Percentiles rank a stretch among this genome's conserved stretches.
phyloP scores from a whole-genome alignment of 768 basidiomycete species.

The Kwoniella newhampshirensis region DNA sequence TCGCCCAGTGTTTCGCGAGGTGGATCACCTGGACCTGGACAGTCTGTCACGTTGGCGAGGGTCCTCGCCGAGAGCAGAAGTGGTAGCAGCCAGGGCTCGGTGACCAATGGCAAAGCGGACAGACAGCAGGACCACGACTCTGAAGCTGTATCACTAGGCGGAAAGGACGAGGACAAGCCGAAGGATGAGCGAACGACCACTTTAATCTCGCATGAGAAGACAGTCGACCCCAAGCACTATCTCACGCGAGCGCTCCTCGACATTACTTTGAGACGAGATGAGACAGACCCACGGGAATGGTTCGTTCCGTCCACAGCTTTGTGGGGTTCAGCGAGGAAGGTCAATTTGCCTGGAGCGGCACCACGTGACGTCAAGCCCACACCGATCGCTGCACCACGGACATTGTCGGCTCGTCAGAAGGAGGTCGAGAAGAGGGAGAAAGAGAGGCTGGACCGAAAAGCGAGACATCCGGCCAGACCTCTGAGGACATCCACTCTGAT shows the following conservation, averaged over 20 bases:
- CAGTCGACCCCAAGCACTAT: not conserved
- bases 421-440: constrained; percentile 6
- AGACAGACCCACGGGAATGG: constrained; percentile 4
- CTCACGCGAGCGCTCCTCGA: constrained; percentile 3
- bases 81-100: no score
- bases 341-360: not conserved
- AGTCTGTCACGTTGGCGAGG: not conserved
- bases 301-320: constrained; percentile 5
- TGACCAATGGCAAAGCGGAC: no score
- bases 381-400: not conserved
- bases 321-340: not conserved
- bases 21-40: constrained; percentile 2
- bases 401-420: constrained; percentile 3
- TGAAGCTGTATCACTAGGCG: not conserved
- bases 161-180: not conserved
- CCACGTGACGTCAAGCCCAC: not conserved
- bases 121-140: no score
- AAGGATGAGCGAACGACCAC: not conserved
- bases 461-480: constrained; percentile 11
- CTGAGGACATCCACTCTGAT: constrained; percentile 15
- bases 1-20: constrained; percentile 16
- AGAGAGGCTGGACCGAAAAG: not conserved
- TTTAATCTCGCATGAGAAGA: not conserved
- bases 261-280: constrained; percentile 12
- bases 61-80: not conserved